Evolutionary conservation across 805 yeast species (phyloP).

Genomic region (Danielia oregonensis): DNA sequence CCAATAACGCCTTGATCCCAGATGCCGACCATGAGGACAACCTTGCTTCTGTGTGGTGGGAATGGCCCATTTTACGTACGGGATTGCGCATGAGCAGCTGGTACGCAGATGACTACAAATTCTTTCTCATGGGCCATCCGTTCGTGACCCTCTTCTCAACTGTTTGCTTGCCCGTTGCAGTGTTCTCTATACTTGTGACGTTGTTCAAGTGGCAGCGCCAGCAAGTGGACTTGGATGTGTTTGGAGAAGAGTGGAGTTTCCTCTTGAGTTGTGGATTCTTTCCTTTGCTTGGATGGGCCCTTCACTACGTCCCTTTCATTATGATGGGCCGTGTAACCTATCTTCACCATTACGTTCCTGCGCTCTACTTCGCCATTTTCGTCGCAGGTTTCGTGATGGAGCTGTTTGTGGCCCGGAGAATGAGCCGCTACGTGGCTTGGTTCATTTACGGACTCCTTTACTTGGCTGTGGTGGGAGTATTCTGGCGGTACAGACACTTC

Average conservation of each 20-base stretch:
- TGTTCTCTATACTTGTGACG: conserved; percentile 16
- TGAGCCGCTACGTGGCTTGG: conserved; percentile 11
- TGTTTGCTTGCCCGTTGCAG: conserved; percentile 18
- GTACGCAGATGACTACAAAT: conserved; percentile 56
- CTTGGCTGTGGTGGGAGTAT: conserved; percentile 10
- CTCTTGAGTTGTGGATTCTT: conserved; percentile 29
- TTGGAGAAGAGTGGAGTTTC: conserved; percentile 26
- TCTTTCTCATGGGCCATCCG: conserved; percentile 63
- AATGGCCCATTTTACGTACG: conserved; percentile 78
- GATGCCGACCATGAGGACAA: conserved; percentile 72
- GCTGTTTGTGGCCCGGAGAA: conserved; percentile 15
- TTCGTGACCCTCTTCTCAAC: conserved; percentile 63
- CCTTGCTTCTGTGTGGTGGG: conserved; percentile 75
- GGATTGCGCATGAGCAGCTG: conserved; percentile 79
- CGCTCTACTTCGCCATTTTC: conserved; percentile 33
- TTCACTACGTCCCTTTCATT: conserved; percentile 40
- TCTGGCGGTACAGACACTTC: conserved; percentile 13
- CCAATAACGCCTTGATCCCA: conserved; percentile 78
- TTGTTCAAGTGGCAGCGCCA: conserved; percentile 34
- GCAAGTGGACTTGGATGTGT: conserved; percentile 15
- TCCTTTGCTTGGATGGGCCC: conserved; percentile 38
- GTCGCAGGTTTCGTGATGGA: conserved; percentile 21
- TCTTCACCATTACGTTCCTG: conserved; percentile 44
- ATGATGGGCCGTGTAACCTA: conserved; percentile 43
- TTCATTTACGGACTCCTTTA: conserved; percentile 6